Evolutionary conservation across 495 filamentous ascomycete species (phyloP).

Genomic region (Gamarada debralockiae): DNA sequence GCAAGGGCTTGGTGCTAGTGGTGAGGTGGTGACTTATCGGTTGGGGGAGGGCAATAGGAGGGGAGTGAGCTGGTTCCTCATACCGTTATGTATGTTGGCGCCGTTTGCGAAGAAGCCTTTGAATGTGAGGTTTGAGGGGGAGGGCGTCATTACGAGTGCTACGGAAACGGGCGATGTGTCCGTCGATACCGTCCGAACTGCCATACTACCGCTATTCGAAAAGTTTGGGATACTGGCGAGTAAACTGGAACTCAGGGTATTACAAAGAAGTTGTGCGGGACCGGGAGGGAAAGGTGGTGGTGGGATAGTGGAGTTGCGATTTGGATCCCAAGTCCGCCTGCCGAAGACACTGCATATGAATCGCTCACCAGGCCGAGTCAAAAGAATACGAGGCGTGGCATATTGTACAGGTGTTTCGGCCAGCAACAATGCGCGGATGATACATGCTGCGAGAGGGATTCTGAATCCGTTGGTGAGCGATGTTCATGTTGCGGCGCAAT

Average conservation of each 20-base stretch:
- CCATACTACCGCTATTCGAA: constrained; percentile 83
- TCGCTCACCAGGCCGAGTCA: constrained; percentile 71
- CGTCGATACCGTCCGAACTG: constrained; percentile 89
- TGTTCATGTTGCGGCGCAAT: constrained; percentile 69
- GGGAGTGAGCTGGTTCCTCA: constrained; percentile 87
- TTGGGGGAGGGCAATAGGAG: constrained; percentile 69
- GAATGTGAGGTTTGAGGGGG: constrained; percentile 82
- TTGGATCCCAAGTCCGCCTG: constrained; percentile 85
- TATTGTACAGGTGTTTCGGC: constrained; percentile 87
- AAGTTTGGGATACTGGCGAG: constrained; percentile 79
- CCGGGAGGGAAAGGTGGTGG: constrained; percentile 70
- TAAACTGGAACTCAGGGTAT: constrained; percentile 81
- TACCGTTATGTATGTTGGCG: constrained; percentile 84
- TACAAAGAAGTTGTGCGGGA: constrained; percentile 73
- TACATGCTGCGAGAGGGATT: constrained; percentile 80
- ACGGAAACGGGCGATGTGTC: constrained; percentile 79
- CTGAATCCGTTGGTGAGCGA: constrained; percentile 83
- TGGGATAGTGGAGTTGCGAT: constrained; percentile 89
- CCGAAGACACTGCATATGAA: constrained; percentile 95
- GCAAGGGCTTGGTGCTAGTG: constrained; percentile 54
- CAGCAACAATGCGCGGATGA: constrained; percentile 93
- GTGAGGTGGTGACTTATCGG: constrained; percentile 71
- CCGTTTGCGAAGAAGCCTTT: constrained; percentile 89
- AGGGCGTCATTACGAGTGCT: constrained; percentile 88
- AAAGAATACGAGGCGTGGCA: constrained; percentile 85